Evolutionary conservation across 2,329 filamentous ascomycete species (phyloP).

Genomic region (Didymella segeticola): DNA sequence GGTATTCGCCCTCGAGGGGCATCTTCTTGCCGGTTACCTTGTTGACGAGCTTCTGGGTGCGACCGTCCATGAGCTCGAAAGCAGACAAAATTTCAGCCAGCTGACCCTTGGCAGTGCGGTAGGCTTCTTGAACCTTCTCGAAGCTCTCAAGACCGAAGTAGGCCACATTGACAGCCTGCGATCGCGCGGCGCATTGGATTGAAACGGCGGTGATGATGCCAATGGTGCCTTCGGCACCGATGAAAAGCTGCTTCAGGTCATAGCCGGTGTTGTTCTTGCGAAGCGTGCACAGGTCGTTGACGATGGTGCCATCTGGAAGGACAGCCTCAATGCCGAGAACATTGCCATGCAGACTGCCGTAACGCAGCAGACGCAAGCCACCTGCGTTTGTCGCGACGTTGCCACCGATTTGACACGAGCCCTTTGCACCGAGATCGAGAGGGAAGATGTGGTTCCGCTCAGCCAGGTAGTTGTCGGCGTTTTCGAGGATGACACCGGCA

Average conservation of each 20-base stretch:
- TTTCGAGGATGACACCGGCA: constrained; percentile 88
- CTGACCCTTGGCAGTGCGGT: constrained; percentile 85
- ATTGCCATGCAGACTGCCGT: constrained; percentile 92
- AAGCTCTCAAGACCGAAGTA: constrained; percentile 92
- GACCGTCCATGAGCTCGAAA: constrained; percentile 94
- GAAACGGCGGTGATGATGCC: constrained; percentile 92
- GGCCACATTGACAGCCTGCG: constrained; percentile 89
- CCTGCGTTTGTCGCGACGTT: constrained; percentile 97
- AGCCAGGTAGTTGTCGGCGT: constrained; percentile 83
- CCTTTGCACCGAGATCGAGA: constrained; percentile 95
- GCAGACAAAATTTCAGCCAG: constrained; percentile 95
- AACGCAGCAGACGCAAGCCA: constrained; percentile 85
- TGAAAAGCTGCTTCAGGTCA: constrained; percentile 95
- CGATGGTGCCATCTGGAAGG: constrained; percentile 87
- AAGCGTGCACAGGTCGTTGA: constrained; percentile 85
- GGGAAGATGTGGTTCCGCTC: constrained; percentile 90
- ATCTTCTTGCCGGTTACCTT: constrained; percentile 76
- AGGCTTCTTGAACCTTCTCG: constrained; percentile 85
- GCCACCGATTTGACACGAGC: constrained; percentile 93
- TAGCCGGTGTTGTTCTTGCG: constrained; percentile 99
- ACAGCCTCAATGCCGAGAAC: constrained; percentile 94
- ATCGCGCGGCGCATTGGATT: constrained; percentile 85
- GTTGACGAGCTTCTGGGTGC: constrained; percentile 70
- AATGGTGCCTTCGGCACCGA: constrained; percentile 92
- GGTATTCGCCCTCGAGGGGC: constrained; percentile 82